Conservation (phyloP, 441 rosid species). For the Erodium chrysanthum region DNA sequence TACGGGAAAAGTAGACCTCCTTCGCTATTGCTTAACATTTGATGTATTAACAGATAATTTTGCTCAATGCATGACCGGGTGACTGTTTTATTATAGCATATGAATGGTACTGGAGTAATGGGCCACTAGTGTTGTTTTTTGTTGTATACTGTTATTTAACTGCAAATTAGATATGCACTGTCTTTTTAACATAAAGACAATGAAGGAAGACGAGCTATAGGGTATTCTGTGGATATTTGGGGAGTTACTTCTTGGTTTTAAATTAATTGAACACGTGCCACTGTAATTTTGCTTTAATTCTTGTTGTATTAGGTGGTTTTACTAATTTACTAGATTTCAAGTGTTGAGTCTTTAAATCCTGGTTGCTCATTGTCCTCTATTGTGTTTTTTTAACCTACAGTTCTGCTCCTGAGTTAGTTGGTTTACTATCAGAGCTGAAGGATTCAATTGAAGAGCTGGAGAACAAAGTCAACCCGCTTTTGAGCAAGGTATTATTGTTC, state of each 20-base stretch:
- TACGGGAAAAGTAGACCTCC: background rate
- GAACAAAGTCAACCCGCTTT: slow-evolving; percentile 50
- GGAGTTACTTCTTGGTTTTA: background rate
- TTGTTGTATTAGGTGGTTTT: background rate
- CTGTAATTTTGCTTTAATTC: background rate
- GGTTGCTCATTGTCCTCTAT: background rate
- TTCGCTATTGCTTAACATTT: background rate
- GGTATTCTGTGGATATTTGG: background rate
- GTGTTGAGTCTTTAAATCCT: background rate
- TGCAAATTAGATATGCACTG: background rate
- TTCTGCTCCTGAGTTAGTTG: slow-evolving; percentile 81
- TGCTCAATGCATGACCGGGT: background rate
- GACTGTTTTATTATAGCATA: background rate
- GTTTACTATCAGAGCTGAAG: slow-evolving; percentile 66
- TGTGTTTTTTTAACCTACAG: slow-evolving; percentile 22
- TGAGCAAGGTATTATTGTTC: slow-evolving; percentile 42
- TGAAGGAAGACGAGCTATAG: background rate
- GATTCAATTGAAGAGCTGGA: slow-evolving; percentile 60
- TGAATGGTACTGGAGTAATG: background rate
- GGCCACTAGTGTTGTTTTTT: background rate
- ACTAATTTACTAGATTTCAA: background rate
- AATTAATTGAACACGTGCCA: background rate
- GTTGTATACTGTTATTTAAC: background rate
- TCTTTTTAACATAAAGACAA: background rate
- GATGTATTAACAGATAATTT: background rate